A percentile compares a stretch with the other conserved stretches of the same genome.
These are phyloP conservation scores for Nannochloropsis salina DNA, from an alignment of 108 stramenopile genomes.

Conservation along the genomic window DNA sequence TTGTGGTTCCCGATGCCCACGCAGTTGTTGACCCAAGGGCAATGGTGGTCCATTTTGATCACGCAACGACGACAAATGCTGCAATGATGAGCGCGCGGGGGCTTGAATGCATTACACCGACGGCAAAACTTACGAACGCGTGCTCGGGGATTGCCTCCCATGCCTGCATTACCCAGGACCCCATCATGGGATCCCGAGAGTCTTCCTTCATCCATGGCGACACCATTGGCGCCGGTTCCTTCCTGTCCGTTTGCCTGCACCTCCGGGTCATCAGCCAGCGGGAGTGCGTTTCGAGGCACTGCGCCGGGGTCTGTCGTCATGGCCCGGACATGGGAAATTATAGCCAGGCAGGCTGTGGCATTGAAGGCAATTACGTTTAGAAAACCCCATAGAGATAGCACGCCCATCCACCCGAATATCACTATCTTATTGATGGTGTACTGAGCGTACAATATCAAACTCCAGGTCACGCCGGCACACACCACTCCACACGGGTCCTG, in stretches of 20 bases:
- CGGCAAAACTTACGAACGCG: constrained; percentile 45
- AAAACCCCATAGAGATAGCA: constrained; percentile 30
- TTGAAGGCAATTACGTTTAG: constrained; percentile 48
- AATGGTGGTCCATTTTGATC: constrained; percentile 95
- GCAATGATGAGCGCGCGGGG: constrained; percentile 91
- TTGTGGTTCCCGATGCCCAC: constrained; percentile 98
- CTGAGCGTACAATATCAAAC: constrained; percentile 49
- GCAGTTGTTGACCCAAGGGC: constrained; percentile 99
- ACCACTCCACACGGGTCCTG: constrained; percentile 54
- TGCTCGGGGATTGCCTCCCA: neutral
- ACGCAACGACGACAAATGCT: constrained; percentile 94
- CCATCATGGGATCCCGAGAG: neutral
- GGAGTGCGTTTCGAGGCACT: constrained; percentile 58
- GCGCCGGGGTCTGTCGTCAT: constrained; percentile 90
- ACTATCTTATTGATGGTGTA: constrained; percentile 45
- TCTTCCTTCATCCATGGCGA: neutral
- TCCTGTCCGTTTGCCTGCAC: constrained; percentile 32
- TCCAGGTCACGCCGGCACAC: constrained; percentile 52
- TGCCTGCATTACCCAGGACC: neutral
- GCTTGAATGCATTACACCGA: constrained; percentile 96
- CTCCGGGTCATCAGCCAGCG: constrained; percentile 46
- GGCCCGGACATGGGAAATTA: constrained; percentile 82
- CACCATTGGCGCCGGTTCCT: neutral
- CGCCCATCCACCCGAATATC: constrained; percentile 54
- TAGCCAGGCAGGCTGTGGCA: constrained; percentile 62